A percentile compares a stretch with the other conserved stretches of the same genome.
These are phyloP conservation scores for Paramarasmius palmivorus DNA, from an alignment of 1,284 basidiomycete species.

Conservation along the genomic window DNA sequence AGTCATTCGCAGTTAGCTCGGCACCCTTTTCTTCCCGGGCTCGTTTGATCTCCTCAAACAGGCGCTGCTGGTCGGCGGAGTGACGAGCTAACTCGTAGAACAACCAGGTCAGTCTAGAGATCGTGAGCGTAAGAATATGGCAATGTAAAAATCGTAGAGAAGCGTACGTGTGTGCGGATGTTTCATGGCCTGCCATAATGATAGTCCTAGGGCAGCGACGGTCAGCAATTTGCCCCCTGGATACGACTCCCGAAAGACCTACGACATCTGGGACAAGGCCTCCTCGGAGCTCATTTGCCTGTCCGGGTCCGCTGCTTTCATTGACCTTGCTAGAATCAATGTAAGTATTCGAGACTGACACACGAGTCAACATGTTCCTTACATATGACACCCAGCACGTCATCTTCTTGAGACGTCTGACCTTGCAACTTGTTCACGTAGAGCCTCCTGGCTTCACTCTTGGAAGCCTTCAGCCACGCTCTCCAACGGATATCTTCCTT, in stretches of 20 bases:
- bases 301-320: background rate
- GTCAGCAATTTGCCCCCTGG: too few species aligned
- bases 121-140: too few species aligned
- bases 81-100: conserved; percentile 21
- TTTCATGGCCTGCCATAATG: background rate
- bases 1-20: conserved; percentile 26
- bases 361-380: background rate
- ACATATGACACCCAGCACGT: background rate
- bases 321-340: background rate
- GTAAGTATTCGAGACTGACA: background rate
- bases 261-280: conserved; percentile 1
- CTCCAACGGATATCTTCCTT: too few species aligned
- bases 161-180: too few species aligned
- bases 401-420: background rate
- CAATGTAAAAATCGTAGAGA: too few species aligned
- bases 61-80: conserved; percentile 22
- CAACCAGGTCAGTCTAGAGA: background rate
- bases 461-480: too few species aligned
- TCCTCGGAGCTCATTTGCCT: background rate
- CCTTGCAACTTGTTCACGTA: too few species aligned
- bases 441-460: too few species aligned
- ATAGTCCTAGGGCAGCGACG: background rate
- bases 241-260: background rate
- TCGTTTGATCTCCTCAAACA: conserved; percentile 28
- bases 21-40: conserved; percentile 7